Percentiles rank a stretch among this genome's conserved stretches.
These are phyloP conservation scores for Cyclanthera cordifolia DNA, from an alignment of 306 rosid genomes.

Conservation along the genomic window DNA sequence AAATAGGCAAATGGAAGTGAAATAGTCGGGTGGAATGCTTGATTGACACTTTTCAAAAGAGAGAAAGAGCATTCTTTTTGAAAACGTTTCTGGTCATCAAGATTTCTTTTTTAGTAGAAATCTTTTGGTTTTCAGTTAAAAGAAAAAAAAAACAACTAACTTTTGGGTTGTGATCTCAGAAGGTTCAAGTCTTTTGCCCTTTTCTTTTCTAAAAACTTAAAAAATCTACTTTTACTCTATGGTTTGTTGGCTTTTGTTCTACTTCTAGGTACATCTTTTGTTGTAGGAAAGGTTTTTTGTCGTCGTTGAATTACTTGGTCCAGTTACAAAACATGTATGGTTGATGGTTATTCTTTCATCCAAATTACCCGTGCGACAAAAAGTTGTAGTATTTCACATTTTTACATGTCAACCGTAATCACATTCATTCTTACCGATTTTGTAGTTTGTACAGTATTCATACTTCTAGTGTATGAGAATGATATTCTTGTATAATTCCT, in stretches of 20 bases:
- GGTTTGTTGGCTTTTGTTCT: background rate
- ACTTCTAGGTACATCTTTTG: background rate
- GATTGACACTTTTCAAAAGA: too few species aligned
- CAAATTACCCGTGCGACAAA: background rate
- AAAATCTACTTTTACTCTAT: background rate
- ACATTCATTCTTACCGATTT: background rate
- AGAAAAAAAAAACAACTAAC: background rate
- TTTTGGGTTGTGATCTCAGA: background rate
- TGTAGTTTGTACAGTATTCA: background rate
- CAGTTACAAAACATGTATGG: background rate
- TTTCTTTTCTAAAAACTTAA: background rate
- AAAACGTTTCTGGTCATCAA: background rate
- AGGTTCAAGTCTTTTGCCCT: background rate
- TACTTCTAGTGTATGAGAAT: background rate
- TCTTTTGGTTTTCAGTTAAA: background rate
- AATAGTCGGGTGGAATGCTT: background rate
- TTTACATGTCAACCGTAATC: background rate
- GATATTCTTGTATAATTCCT: background rate
- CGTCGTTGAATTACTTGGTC: background rate
- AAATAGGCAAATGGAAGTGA: background rate
- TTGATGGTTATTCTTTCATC: background rate
- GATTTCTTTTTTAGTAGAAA: background rate
- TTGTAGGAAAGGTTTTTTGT: background rate
- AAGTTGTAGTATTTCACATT: background rate
- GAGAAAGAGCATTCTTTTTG: too few species aligned